Base-by-base conservation (phyloP, 345 rosid species). In the Aegle marmelos region DNA sequence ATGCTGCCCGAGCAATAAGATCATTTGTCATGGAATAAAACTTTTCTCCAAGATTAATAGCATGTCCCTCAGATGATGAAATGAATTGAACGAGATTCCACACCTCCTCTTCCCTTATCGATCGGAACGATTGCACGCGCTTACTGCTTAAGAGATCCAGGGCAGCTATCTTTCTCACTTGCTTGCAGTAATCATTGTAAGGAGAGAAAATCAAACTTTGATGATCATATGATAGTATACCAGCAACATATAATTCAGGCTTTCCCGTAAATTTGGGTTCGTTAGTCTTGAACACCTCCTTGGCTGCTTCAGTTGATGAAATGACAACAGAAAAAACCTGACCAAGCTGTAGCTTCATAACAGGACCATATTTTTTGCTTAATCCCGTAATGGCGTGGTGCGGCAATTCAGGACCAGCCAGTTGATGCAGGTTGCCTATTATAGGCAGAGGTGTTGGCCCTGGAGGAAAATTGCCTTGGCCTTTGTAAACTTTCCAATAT, bases 91-190 rank as follows among this genome's bases (percentile, higher is more conserved):
- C 36, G 27, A 79, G 78, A 28, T 77, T 27, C 54, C 24, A 22
- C 3, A 63, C 68, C 36, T 76, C 76, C 10, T 66, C 76, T 65
- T 76, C 80, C 62, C 66, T 54, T 4, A 81, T 64, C 16, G 74
- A 60, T 25, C 61, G 31, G 41, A 78, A 74, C 4, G 58, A 25
- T 30, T 62, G 64, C n/a, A 82, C 63, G 10, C 31, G 30, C 28
- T 11, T 41, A 45, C 67, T 25, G 10, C 69, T 54, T 4, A 70
- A 61, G 31, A 59, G 74, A 65, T 78, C 41, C 63, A 65, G 5
- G 7, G 45, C 22, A 7, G 53, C 70, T 62, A 68, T 53, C 72
- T 36, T 68, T 8, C 50, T 27, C 13, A 69, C 11, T 25, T 68
- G 75, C 37, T 57, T 75, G 61, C 68, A 78, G 4, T 62, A 71